These are phyloP conservation scores for Penicillium psychrofluorescens DNA, from an alignment of 495 filamentous ascomycete species.

Conservation along the genomic window DNA sequence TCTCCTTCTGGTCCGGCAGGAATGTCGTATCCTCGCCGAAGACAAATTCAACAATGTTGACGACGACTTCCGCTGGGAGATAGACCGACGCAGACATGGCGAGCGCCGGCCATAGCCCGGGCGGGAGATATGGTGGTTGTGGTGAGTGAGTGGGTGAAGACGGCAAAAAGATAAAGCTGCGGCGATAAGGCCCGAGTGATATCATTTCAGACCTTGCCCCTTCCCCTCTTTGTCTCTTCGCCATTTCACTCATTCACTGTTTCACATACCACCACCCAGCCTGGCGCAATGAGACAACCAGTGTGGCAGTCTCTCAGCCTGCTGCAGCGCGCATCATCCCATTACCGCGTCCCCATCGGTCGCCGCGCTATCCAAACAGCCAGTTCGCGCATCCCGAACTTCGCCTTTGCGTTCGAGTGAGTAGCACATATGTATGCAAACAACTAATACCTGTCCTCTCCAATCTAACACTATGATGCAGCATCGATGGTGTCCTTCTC, in stretches of 20 bases:
- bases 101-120: too few species aligned
- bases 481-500: conserved; percentile 95
- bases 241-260: not conserved
- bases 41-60: conserved; percentile 32
- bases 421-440: conserved; percentile 19
- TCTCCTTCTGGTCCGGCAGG: not conserved
- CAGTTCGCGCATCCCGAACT: conserved; percentile 44
- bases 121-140: too few species aligned
- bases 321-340: conserved; percentile 14
- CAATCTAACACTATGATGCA: conserved; percentile 20
- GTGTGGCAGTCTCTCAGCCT: conserved; percentile 24
- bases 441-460: not conserved
- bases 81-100: conserved; percentile 1
- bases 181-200: not conserved
- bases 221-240: not conserved
- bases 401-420: conserved; percentile 84
- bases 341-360: conserved; percentile 5
- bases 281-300: conserved; percentile 19
- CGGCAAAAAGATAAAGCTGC: too few species aligned
- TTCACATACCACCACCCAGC: not conserved
- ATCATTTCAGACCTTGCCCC: not conserved
- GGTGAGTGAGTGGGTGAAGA: too few species aligned
- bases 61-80: conserved; percentile 48
- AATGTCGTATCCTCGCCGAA: conserved; percentile 7
- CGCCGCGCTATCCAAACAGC: conserved; percentile 25